Evolutionary conservation across 2,329 filamentous ascomycete species (phyloP), one percentile per base, ranked within the genome.

Genomic region (Whalleya microplaca): DNA sequence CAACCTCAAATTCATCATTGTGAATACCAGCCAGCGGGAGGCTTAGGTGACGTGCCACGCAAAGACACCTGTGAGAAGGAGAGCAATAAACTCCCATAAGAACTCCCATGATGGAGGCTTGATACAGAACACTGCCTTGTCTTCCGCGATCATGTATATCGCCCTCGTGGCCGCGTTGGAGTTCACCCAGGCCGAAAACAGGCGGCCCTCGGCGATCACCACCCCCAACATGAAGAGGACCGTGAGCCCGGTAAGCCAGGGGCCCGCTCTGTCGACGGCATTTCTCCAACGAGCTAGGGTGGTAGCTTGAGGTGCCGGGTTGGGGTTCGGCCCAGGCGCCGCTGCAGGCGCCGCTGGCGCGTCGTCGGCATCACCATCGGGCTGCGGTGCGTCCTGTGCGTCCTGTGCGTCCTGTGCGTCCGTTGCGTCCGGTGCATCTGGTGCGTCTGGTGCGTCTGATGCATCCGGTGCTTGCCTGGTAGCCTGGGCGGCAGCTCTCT

Each of bases 101-200:
- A 62, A 50, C 2, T 59, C 56, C 20, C 52, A 55, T 1, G 48
- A 7, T 14, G 67, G 65, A 27, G 27, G 0, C 5, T 40, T 51
- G 5, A 69, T 9, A 50, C 60, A 63, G 9, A 66, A 0, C 2
- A 9, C 2, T 2, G 21, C 2, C 27, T 45, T 46, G 1, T 59
- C 27, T 8, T 37, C 3, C 14, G 47, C n/a, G 12, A 37, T 12
- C 21, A 55, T 44, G 44, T 48, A 67, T 10, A 66, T 9, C 2
- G 48, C 64, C 10, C 67, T 43, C 27, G 49, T 44, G 1, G 53
- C 10, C 8, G 49, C 29, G 55, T 70, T 70, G 21, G 56, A 55
- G 9, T 45, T 3, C 45, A 12, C 48, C 55, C 64, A 65, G 21
- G 45, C 21, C 41, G 46, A 51, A 48, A 53, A 55, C 32, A 63